Conservation (phyloP, 2,329 filamentous ascomycete genomes). For the Scedosporium dehoogii region DNA sequence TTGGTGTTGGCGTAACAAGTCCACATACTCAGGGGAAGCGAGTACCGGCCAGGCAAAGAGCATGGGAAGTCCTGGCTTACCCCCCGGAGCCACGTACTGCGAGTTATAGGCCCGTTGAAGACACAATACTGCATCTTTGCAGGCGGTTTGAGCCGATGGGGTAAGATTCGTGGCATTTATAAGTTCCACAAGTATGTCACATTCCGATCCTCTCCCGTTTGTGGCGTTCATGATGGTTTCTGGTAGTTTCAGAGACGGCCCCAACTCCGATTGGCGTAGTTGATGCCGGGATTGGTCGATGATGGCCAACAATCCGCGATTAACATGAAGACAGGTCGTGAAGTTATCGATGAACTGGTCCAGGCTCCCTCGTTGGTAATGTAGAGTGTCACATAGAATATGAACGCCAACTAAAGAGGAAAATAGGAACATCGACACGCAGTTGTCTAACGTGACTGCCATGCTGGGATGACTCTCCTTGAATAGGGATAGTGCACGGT, state of each 20-base stretch:
- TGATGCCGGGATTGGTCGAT: neutral
- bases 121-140: neutral
- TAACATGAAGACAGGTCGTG: neutral
- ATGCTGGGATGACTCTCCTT: neutral
- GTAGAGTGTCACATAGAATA: neutral
- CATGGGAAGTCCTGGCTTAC: neutral
- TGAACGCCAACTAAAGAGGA: neutral
- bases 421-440: neutral
- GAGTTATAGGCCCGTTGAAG: neutral
- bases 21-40: constrained; percentile 20
- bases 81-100: neutral
- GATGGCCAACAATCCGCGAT: neutral
- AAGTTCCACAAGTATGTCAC: neutral
- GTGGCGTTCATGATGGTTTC: constrained; percentile 9
- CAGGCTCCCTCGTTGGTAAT: neutral
- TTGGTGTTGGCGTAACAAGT: constrained; percentile 22
- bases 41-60: neutral
- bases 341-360: neutral
- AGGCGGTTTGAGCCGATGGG: neutral
- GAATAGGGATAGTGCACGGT: neutral
- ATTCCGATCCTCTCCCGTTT: neutral
- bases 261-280: neutral
- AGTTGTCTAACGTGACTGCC: neutral
- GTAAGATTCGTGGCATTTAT: neutral
- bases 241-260: neutral